These are phyloP conservation scores for Aspergillus spinulosporus DNA, from an alignment of 2,329 filamentous ascomycete genomes.

Conservation along the genomic window DNA sequence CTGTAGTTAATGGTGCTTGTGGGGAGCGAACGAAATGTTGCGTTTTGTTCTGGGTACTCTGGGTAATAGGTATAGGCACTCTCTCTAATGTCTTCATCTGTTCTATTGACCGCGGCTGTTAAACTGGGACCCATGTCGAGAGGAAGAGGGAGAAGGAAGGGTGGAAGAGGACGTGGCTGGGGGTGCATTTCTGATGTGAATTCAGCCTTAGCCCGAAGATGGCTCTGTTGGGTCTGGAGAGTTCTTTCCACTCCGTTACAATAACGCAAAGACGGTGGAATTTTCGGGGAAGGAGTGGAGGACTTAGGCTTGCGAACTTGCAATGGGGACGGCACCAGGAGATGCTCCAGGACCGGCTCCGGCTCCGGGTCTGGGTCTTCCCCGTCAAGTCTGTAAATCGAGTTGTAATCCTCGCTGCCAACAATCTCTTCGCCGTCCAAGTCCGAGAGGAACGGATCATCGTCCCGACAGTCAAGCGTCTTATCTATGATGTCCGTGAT, in stretches of 20 bases:
- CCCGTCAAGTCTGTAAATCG: neutral
- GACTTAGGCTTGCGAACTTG: slow-evolving; percentile 9
- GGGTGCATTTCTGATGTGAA: neutral
- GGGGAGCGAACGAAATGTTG: too few relatives aligned
- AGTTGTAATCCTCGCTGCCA: too few relatives aligned
- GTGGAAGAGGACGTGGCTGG: slow-evolving; percentile 16
- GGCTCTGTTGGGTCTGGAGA: neutral
- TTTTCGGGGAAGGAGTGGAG: neutral
- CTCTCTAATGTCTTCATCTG: too few relatives aligned
- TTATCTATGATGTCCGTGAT: slow-evolving; percentile 32
- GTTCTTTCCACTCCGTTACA: neutral
- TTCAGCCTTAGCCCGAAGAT: neutral
- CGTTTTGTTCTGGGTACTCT: too few relatives aligned
- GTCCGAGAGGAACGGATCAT: slow-evolving; percentile 32
- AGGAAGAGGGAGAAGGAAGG: slow-evolving; percentile 22
- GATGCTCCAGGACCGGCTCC: neutral
- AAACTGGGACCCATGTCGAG: too few relatives aligned
- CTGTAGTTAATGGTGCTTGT: too few relatives aligned
- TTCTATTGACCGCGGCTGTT: too few relatives aligned
- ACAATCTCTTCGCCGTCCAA: slow-evolving; percentile 7
- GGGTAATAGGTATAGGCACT: too few relatives aligned
- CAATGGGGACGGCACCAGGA: slow-evolving; percentile 13
- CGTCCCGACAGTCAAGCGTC: slow-evolving; percentile 18
- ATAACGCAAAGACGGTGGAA: neutral
- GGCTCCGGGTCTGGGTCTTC: neutral